Base-by-base conservation (phyloP, 345 rosid species). In the Murraya koenigii region DNA sequence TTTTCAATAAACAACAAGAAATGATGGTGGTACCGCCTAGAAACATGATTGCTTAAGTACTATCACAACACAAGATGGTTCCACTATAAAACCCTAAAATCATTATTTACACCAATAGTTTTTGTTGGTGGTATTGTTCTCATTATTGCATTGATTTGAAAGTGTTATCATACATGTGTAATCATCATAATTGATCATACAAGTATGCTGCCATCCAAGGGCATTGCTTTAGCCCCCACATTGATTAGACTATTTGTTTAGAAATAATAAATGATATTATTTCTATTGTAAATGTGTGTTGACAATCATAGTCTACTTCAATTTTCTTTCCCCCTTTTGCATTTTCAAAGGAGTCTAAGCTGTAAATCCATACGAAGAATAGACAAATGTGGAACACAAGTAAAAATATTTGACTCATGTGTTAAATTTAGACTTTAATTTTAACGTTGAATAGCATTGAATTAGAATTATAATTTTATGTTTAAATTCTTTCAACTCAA, bases 241-340 rank as follows among this genome's bases (percentile, higher is more conserved):
- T 77, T 74, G 66, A 74, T 75, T 75, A 64, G 78, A 67, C 78
- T 20, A 44, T n/a, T 63, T 78, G 66, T 71, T 70, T 44, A 35
- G 23, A 65, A 17, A 33, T 35, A 19, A 7, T 32, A 30, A 30
- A 63, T 3, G 33, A 6, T 63, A 63, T 63, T 63, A 19, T 63
- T 63, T 63, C 67, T 7, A 20, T 63, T 32, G n/a, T 32, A 32
- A 63, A 15, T 32, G 22, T 63, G 10, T 35, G 41, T 35, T 33
- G 26, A 65, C 25, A 65, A 33, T 33, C 41, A 2, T 20, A 19
- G 39, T 63, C 67, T 28, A 33, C 68, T 65, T 39, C 44, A 22
- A 33, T 32, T 65, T 65, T 14, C 35, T 65, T 9, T 65, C 25
- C 25, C 8, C 7, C 25, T 15, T 65, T 3, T 35, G 44, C 41